These are phyloP conservation scores for Brasenia schreberi DNA, from an alignment of 164 flowering plant genomes.

Conservation along the genomic window DNA sequence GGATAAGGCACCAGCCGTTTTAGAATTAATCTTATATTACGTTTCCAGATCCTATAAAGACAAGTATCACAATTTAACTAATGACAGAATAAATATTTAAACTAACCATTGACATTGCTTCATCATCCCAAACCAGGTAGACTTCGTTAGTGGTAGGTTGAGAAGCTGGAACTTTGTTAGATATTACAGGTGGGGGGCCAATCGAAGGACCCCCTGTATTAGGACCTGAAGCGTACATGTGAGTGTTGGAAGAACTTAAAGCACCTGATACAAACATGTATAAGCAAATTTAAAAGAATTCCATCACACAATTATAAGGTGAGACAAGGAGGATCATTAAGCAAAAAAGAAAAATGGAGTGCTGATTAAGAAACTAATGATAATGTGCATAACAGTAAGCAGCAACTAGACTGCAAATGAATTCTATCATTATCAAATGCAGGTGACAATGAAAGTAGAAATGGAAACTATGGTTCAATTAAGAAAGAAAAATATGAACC, in stretches of 20 bases:
- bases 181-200: conserved; percentile 92
- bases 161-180: conserved; percentile 68
- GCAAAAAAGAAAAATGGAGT: no score
- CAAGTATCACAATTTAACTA: neutral
- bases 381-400: no score
- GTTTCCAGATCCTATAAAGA: neutral
- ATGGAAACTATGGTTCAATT: no score
- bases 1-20: neutral
- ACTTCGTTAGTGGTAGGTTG: conserved; percentile 76
- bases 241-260: conserved; percentile 29
- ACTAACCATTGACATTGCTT: conserved; percentile 98
- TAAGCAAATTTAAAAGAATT: no score
- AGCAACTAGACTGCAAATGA: no score
- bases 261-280: conserved; percentile 18
- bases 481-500: no score
- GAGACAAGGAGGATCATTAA: no score
- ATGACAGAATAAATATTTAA: neutral
- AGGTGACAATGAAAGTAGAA: no score
- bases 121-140: conserved; percentile 98
- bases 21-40: neutral
- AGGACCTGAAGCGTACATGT: conserved; percentile 95
- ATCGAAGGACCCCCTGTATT: conserved; percentile 94
- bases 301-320: no score
- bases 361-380: no score
- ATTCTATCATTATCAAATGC: no score